Evolutionary conservation across 495 filamentous ascomycete genomes (phyloP).

Genomic region (Ramalina intermedia): DNA sequence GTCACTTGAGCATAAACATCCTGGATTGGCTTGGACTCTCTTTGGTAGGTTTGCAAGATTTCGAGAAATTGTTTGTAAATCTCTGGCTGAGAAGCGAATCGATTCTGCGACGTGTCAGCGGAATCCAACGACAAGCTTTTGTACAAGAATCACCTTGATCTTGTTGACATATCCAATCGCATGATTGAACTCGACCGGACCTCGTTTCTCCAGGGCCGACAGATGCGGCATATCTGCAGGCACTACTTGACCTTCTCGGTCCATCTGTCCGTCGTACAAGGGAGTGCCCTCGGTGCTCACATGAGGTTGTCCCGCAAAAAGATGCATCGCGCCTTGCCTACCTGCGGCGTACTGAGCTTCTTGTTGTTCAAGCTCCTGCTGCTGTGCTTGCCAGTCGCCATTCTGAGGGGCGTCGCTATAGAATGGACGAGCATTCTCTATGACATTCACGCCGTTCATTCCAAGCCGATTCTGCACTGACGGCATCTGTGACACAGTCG

Average conservation of each 20-base stretch:
- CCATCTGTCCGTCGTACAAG: slow-evolving; percentile 25
- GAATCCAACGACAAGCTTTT: background rate
- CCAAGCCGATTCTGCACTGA: slow-evolving; percentile 10
- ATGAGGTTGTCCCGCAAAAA: slow-evolving; percentile 11
- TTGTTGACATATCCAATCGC: slow-evolving; percentile 99
- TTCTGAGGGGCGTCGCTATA: slow-evolving; percentile 15
- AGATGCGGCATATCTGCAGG: slow-evolving; percentile 9
- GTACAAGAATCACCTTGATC: slow-evolving; percentile 64
- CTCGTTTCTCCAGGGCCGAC: slow-evolving; percentile 60
- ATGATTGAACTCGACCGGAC: slow-evolving; percentile 98
- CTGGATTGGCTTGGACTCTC: slow-evolving; percentile 95
- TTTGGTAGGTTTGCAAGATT: slow-evolving; percentile 95
- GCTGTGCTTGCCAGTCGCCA: slow-evolving; percentile 10
- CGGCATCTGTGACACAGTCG: slow-evolving; percentile 27
- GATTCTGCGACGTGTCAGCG: slow-evolving; percentile 47
- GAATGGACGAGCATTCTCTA: slow-evolving; percentile 10
- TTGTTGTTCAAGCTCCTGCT: slow-evolving; percentile 18
- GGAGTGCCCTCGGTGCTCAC: slow-evolving; percentile 4
- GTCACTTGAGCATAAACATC: slow-evolving; percentile 98
- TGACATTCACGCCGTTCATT: slow-evolving; percentile 4
- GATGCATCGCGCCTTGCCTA: slow-evolving; percentile 8
- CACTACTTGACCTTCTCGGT: slow-evolving; percentile 4
- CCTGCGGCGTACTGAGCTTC: slow-evolving; percentile 22
- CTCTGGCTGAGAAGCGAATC: slow-evolving; percentile 85
- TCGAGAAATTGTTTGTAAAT: slow-evolving; percentile 99